Conservation (phyloP, 2,329 filamentous ascomycete genomes). For the Cladorrhinum sp. region DNA sequence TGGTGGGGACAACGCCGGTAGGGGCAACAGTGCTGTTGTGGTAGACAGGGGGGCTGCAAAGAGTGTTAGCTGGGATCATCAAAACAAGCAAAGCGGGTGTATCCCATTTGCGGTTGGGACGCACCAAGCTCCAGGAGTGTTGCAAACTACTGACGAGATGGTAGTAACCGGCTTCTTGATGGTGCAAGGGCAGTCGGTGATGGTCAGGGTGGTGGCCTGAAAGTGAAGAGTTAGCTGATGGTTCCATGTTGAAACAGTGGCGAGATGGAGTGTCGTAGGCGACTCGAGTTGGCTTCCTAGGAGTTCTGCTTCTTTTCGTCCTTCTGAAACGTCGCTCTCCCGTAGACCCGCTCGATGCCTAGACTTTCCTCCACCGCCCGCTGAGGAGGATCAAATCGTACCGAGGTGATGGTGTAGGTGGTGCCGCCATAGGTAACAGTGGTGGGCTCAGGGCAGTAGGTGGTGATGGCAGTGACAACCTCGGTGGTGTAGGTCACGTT, state of each 20-base stretch:
- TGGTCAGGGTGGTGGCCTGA: constrained; percentile 65
- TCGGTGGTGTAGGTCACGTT: constrained; percentile 61
- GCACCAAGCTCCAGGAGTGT: constrained; percentile 44
- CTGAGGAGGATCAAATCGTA: constrained; percentile 32
- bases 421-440: constrained; percentile 59
- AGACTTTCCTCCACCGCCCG: neutral
- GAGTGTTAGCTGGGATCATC: constrained; percentile 13
- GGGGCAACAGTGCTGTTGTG: constrained; percentile 38
- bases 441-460: constrained; percentile 69
- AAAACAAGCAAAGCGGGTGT: neutral
- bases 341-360: neutral
- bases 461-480: constrained; percentile 63
- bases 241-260: neutral
- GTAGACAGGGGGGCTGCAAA: constrained; percentile 31
- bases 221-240: constrained; percentile 16
- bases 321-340: neutral
- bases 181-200: constrained; percentile 71
- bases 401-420: constrained; percentile 68
- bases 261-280: neutral
- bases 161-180: constrained; percentile 56
- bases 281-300: neutral
- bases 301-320: neutral
- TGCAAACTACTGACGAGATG: constrained; percentile 51
- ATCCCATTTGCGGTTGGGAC: constrained; percentile 22
- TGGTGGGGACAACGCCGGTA: constrained; percentile 33